Evolutionary conservation across 805 yeast species (phyloP), one percentile per base, ranked within the genome.

Genomic region (Suhomyces sp.): DNA sequence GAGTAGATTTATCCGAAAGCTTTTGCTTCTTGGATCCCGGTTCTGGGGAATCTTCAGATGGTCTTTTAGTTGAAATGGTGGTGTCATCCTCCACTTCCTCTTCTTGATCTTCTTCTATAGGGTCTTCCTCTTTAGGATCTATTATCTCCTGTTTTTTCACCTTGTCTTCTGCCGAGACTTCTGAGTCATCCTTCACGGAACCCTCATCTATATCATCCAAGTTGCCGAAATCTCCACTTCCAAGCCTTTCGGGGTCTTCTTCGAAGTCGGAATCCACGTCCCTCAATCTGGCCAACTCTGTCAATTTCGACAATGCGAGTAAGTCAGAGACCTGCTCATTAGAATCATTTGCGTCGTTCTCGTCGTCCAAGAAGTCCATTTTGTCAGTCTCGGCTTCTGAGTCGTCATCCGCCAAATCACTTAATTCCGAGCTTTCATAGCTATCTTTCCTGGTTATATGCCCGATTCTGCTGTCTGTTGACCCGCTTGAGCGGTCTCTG

Each of bases 311-410:
- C 30, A 68, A 55, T 5, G 63, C 57, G 33, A 54, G 56, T 43
- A 68, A 56, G 42, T 68, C 74, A 40, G 64, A 58, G 1, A 43
- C 49, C 19, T 42, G 56, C 25, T 51, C 54, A 14, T 50, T 57
- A 14, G 44, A 30, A 19, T 39, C 31, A 11, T 44, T 36, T 33
- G 35, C 42, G 19, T 40, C 38, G 47, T 39, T 62, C 54, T 43
- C 61, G 36, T 63, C 68, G 15, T 68, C 71, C 41, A 70, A 53
- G 40, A 63, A 67, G 40, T 79, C 91, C 86, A 88, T 78, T 48
- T 77, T 82, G 53, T 88, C 96, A 0, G 97, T 88, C 55, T 88
- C 97, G 12, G 93, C 95, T 59, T 88, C 96, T 11, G 93, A 82
- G 36, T 72, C 79, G 38, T 76, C 68, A 35, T 77, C 83, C 31